Base-by-base conservation (phyloP, 2,329 filamentous ascomycete species). In the Stylonectria norvegica region DNA sequence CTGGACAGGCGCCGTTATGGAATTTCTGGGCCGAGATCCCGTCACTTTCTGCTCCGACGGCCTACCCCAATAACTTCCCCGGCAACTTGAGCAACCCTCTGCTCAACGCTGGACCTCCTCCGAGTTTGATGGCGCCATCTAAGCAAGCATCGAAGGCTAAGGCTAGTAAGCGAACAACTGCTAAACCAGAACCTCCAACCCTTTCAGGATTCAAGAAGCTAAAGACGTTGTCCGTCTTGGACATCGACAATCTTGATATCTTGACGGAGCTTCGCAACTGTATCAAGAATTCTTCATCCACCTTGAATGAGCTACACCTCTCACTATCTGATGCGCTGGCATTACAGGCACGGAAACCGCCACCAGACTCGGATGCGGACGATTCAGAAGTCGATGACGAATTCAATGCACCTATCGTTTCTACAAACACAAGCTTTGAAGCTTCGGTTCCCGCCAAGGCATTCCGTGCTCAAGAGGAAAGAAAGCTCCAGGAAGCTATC, bases 241-340 rank as follows among this genome's bases (percentile, higher is more conserved):
- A 84, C 46, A 81, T 84, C 37, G 79, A 83, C 43, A 70, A 63
- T 19, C 63, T 81, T 4, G 75, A 80, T 22, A 64, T 78, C 20
- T 53, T 81, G 10, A 58, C 67, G 2, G 80, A 83, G 58, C 66
- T 84, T 45, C 73, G 71, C 45, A 53, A 66, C 5, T 81, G 78
- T 50, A 62, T 84, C 17, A 66, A 65, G 9, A 75, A 75, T 47
- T 82, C 74, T 1, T 68, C 73, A 2, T 66, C 72, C 2, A 77
- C 76, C 0, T 63, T 84, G 16, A 72, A 65, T 16, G 70, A 73
- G 32, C 61, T 84, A 18, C 70, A 73, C 36, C 59, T 84, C 11
- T 83, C 80, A 4, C 72, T 84, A 42, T 83, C 79, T 0, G 67
- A 75, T 22, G 45, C 50, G 3, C 61, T 82, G 12, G 77, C 76